Base-by-base conservation (phyloP, 169 alveolate genomes). In the Babesia sp. region DNA sequence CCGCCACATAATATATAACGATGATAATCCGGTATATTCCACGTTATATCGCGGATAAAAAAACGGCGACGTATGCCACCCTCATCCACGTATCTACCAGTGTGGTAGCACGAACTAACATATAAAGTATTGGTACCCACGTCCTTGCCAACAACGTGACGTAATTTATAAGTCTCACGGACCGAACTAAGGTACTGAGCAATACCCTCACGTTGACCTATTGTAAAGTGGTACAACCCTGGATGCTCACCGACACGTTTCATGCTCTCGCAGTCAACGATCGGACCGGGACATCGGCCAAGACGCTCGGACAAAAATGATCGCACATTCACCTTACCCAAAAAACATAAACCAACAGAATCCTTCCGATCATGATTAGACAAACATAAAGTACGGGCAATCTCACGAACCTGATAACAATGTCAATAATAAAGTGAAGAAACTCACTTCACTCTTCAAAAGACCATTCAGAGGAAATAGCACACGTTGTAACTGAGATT, bases 271-370 rank as follows among this genome's bases (percentile, higher is more conserved):
- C 50, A 59, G 54, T 85, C 91, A 11, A 82, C 57, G n/a, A 90
- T 71, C 7, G 90, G 92, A 6, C 93, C 93, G 42, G 63, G 78
- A 20, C 45, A 16, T n/a, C 42, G 64, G 9, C 92, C 92, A 1
- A 90, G 75, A 34, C 57, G 28, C 16, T 53, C 70, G 22, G 39
- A 24, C 37, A 90, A 68, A 59, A 77, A 90, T 16, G 51, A 54
- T 8, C 70, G 46, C 64, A 85, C 68, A 42, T 80, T 36, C 58
- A 90, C 74, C 57, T 83, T 72, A 33, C 90, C 92, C 64, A 90
- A 50, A 55, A 90, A 90, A 45, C 93, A 90, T 20, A 90, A 71
- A 22, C 93, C 93, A 39, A 82, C 77, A 16, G 92, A 85, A 46
- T 90, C 93, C 69, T 71, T 74, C 44, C 91, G 87, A 46, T 42